Evolutionary conservation across 305 asterid genomes (phyloP).

Genomic region (Ajuga reptans): DNA sequence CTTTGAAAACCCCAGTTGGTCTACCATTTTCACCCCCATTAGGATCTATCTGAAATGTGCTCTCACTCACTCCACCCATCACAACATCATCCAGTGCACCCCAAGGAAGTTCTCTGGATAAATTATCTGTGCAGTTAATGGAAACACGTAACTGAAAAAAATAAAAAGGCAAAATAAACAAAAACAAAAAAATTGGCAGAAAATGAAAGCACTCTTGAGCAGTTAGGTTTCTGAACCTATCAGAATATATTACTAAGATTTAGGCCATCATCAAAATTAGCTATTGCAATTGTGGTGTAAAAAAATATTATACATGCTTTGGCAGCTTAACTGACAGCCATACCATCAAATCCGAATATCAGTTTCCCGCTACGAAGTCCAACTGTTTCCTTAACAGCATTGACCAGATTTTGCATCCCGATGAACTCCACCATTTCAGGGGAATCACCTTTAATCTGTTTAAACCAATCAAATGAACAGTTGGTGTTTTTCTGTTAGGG

Average conservation of each 20-base stretch:
- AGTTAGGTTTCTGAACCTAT: neutral
- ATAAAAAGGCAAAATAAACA: neutral
- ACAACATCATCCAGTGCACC: conserved; percentile 96
- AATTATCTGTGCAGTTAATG: conserved; percentile 38
- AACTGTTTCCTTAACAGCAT: conserved; percentile 54
- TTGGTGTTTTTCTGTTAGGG: conserved; percentile 12
- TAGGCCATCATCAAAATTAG: conserved; percentile 6
- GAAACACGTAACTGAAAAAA: neutral
- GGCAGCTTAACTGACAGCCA: neutral
- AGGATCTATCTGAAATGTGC: conserved; percentile 63
- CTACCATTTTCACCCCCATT: conserved; percentile 64
- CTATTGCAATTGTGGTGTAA: neutral
- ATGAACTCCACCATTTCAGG: conserved; percentile 93
- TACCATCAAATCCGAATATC: conserved; percentile 79
- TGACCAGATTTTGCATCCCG: conserved; percentile 77
- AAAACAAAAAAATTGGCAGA: neutral
- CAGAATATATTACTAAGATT: neutral
- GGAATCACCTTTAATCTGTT: conserved; percentile 83
- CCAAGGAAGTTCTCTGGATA: conserved; percentile 70
- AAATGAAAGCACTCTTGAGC: neutral
- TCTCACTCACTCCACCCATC: conserved; percentile 97
- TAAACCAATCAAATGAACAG: conserved; percentile 30
- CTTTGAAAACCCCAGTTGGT: conserved; percentile 81
- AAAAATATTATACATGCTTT: neutral
- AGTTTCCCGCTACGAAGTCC: conserved; percentile 65